Evolutionary conservation across 2,329 filamentous ascomycete species (phyloP).

Genomic region (Pleurostoma richardsiae): DNA sequence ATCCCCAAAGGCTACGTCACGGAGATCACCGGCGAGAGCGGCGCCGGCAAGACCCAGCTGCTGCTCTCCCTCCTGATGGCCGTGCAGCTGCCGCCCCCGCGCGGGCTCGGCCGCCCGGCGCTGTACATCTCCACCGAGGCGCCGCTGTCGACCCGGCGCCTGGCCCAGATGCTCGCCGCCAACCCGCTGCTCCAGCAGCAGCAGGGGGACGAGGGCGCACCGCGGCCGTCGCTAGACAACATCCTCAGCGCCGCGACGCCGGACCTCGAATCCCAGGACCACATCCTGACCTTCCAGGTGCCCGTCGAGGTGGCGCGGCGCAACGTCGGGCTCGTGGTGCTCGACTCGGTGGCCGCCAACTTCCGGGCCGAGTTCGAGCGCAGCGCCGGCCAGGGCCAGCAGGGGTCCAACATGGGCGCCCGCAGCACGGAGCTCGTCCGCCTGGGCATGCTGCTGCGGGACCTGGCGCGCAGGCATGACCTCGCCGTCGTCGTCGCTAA

Average conservation of each 20-base stretch:
- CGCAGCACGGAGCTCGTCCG: slow-evolving; percentile 73
- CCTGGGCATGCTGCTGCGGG: slow-evolving; percentile 69
- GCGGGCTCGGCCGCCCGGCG: slow-evolving; percentile 66
- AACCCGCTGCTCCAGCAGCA: slow-evolving; percentile 52
- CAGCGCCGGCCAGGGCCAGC: slow-evolving; percentile 31
- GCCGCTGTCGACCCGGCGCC: slow-evolving; percentile 72
- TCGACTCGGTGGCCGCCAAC: slow-evolving; percentile 93
- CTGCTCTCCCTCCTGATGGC: slow-evolving; percentile 80
- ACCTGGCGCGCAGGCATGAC: slow-evolving; percentile 67
- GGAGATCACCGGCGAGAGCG: slow-evolving; percentile 89
- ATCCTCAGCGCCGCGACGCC: slow-evolving; percentile 79
- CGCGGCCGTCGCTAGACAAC: slow-evolving; percentile 61
- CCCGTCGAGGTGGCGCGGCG: slow-evolving; percentile 76
- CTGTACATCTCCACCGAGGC: slow-evolving; percentile 95
- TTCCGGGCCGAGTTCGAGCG: slow-evolving; percentile 87
- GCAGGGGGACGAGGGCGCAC: slow-evolving; percentile 10
- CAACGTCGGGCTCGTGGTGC: slow-evolving; percentile 72
- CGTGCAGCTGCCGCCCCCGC: slow-evolving; percentile 72
- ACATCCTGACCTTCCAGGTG: slow-evolving; percentile 89
- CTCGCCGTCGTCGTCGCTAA: slow-evolving; percentile 90
- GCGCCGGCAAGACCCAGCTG: slow-evolving; percentile 92
- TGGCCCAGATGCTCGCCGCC: slow-evolving; percentile 69
- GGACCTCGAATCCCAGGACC: slow-evolving; percentile 91
- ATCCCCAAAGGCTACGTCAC: slow-evolving; percentile 77
- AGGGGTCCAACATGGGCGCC: slow-evolving; percentile 61